Conservation (phyloP, 2,329 filamentous ascomycete genomes). For the Neonectria magnoliae region DNA sequence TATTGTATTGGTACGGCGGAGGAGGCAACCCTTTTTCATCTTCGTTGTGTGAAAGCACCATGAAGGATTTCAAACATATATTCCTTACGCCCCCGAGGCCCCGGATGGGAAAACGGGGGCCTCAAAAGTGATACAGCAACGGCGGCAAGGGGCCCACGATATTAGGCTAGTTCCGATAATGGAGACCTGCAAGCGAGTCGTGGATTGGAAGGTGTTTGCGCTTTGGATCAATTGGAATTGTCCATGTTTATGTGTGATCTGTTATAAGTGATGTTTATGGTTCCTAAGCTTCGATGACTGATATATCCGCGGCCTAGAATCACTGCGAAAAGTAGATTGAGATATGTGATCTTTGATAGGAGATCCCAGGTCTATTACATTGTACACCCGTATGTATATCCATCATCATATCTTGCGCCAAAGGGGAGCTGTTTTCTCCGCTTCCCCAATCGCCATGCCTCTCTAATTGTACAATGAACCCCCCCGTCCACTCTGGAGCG, state of each 20-base stretch:
- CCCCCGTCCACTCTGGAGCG: background rate
- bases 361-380: slow-evolving; percentile 33
- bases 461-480: slow-evolving; percentile 32
- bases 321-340: background rate
- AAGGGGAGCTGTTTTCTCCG: slow-evolving; percentile 13
- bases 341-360: slow-evolving; percentile 6
- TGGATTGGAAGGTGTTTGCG: slow-evolving; percentile 7
- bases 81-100: slow-evolving; percentile 16
- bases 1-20: slow-evolving; percentile 5
- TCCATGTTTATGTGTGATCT: background rate
- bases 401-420: slow-evolving; percentile 14
- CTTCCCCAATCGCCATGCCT: slow-evolving; percentile 12
- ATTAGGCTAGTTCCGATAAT: slow-evolving; percentile 24
- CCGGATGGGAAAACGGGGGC: slow-evolving; percentile 11
- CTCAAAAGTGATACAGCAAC: slow-evolving; percentile 22
- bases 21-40: slow-evolving; percentile 16
- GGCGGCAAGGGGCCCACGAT: slow-evolving; percentile 12
- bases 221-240: slow-evolving; percentile 11
- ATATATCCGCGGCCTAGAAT: background rate
- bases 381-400: slow-evolving; percentile 14
- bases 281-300: background rate
- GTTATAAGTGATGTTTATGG: slow-evolving; percentile 7
- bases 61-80: slow-evolving; percentile 17
- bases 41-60: slow-evolving; percentile 19
- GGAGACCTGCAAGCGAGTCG: slow-evolving; percentile 20